These are phyloP conservation scores for Neoascochyta sp. DNA, from an alignment of 2,329 filamentous ascomycete genomes.

Conservation along the genomic window DNA sequence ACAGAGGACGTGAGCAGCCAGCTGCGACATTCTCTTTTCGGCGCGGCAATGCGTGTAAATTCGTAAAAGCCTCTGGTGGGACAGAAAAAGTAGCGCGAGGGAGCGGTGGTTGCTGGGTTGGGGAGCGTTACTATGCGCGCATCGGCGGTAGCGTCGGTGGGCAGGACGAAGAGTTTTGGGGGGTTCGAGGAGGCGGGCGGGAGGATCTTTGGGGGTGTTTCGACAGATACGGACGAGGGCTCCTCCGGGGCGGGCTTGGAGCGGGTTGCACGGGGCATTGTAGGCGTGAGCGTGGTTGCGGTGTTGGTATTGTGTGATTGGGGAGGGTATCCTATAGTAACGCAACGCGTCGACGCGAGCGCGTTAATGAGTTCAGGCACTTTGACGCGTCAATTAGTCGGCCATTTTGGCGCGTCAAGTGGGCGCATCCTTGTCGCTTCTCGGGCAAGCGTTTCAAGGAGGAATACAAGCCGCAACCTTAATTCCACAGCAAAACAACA, in stretches of 20 bases:
- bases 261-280: constrained; percentile 37
- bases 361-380: too few relatives aligned
- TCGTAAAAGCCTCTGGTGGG: constrained; percentile 58
- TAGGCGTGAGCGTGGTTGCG: too few relatives aligned
- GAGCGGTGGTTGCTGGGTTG: constrained; percentile 49
- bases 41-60: constrained; percentile 55
- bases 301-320: not conserved
- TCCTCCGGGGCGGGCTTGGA: constrained; percentile 26
- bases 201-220: constrained; percentile 27
- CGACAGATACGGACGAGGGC: constrained; percentile 20
- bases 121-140: constrained; percentile 55
- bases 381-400: too few relatives aligned
- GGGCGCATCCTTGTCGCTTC: constrained; percentile 32
- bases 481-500: constrained; percentile 18
- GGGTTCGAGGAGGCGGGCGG: constrained; percentile 40
- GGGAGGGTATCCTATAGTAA: too few relatives aligned
- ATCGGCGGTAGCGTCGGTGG: constrained; percentile 49
- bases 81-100: constrained; percentile 57
- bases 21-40: constrained; percentile 51
- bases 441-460: constrained; percentile 17
- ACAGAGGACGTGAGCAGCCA: constrained; percentile 46
- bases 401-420: too few relatives aligned
- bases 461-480: constrained; percentile 21
- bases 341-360: too few relatives aligned
- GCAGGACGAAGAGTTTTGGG: constrained; percentile 57